phyloP scores from a whole-genome alignment of 805 yeast genomes.

The Sugiyamaella smithiae region DNA sequence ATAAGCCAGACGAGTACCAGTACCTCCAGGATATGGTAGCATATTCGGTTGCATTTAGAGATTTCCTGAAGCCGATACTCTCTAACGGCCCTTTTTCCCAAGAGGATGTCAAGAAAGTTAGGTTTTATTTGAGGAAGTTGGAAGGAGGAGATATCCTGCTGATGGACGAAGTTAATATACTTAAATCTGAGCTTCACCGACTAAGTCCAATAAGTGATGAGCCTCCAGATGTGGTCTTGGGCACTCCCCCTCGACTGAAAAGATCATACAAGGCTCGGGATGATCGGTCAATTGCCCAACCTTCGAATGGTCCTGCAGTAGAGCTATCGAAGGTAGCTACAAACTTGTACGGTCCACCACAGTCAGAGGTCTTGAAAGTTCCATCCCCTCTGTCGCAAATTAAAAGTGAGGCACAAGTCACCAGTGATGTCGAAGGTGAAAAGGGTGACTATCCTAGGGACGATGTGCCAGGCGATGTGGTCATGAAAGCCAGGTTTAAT shows the following conservation, averaged over 20 bases:
- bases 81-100: constrained; percentile 24
- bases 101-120: constrained; percentile 31
- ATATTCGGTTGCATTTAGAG: constrained; percentile 40
- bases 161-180: constrained; percentile 34
- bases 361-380: too few relatives aligned
- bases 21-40: constrained; percentile 24
- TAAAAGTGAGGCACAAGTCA: too few relatives aligned
- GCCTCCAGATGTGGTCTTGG: background rate
- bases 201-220: constrained; percentile 16
- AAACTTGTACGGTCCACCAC: too few relatives aligned
- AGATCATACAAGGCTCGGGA: background rate
- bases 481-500: too few relatives aligned
- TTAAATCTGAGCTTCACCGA: constrained; percentile 30
- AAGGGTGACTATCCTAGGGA: too few relatives aligned
- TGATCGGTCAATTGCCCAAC: too few relatives aligned
- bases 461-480: too few relatives aligned
- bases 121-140: constrained; percentile 47
- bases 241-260: background rate
- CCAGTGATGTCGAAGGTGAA: too few relatives aligned
- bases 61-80: constrained; percentile 40
- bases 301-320: too few relatives aligned
- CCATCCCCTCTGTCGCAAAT: too few relatives aligned
- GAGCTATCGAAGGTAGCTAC: too few relatives aligned
- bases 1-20: constrained; percentile 38
- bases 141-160: constrained; percentile 43